These are phyloP conservation scores for Fragaria vesca DNA, from an alignment of 306 rosid species.

Conservation along the genomic window DNA sequence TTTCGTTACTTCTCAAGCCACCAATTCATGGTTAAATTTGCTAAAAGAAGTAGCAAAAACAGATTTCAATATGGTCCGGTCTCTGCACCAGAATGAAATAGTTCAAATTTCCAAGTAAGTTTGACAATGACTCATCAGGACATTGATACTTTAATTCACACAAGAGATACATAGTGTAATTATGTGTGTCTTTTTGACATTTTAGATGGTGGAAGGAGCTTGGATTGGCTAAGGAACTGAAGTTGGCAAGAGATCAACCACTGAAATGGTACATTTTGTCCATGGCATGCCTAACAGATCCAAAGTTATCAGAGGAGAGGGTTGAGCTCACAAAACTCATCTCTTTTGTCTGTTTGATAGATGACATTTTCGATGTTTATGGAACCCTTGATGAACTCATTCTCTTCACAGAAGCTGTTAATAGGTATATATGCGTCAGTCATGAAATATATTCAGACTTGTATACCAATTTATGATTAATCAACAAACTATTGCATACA, in stretches of 20 bases:
- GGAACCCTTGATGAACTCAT: constrained; percentile 58
- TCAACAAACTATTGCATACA: background rate
- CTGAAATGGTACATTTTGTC: constrained; percentile 72
- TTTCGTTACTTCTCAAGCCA: constrained; percentile 7
- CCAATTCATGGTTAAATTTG: constrained; percentile 36
- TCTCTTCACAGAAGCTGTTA: constrained; percentile 53
- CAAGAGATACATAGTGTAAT: background rate
- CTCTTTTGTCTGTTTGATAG: constrained; percentile 57
- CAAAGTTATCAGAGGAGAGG: constrained; percentile 48
- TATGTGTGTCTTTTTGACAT: background rate
- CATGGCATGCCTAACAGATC: constrained; percentile 50
- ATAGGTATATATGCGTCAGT: constrained; percentile 26
- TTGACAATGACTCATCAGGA: background rate
- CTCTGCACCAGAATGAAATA: constrained; percentile 39
- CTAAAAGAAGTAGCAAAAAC: constrained; percentile 44
- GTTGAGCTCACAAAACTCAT: constrained; percentile 66
- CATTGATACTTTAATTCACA: background rate
- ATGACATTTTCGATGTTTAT: constrained; percentile 65
- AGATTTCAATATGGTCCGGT: constrained; percentile 37
- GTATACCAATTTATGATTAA: background rate
- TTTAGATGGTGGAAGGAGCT: constrained; percentile 62
- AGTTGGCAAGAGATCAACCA: constrained; percentile 59
- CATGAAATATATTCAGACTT: background rate
- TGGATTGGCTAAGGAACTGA: constrained; percentile 51
- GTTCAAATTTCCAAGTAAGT: constrained; percentile 41